Percentiles rank a stretch among this genome's conserved stretches.
phyloP scores from a whole-genome alignment of 1,139 yeast genomes.

The Taiozyma sp. region DNA sequence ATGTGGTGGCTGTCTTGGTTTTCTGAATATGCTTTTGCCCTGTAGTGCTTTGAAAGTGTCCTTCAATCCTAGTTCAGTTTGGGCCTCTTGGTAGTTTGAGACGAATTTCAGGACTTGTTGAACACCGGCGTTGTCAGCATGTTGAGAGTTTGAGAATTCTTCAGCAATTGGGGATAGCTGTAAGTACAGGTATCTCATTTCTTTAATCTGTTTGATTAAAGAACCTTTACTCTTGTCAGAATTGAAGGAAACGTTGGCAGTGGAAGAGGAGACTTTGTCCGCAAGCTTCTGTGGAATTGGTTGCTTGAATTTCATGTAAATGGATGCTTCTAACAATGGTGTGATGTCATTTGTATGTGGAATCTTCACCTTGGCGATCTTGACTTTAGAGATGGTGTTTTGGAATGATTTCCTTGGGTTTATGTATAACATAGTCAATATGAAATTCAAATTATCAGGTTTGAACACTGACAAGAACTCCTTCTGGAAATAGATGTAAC shows the following conservation, averaged over 20 bases:
- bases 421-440: conserved; percentile 17
- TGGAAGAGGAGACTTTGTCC: background rate
- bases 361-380: conserved; percentile 10
- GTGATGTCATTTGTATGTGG: conserved; percentile 10
- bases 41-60: conserved; percentile 16
- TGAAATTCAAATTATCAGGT: conserved; percentile 15
- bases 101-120: conserved; percentile 23
- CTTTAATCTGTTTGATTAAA: conserved; percentile 12
- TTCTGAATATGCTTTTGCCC: conserved; percentile 12
- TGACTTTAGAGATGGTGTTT: conserved; percentile 10
- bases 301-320: conserved; percentile 9
- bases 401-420: conserved; percentile 14
- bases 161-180: conserved; percentile 11
- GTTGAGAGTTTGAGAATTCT: conserved; percentile 4
- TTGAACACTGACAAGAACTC: conserved; percentile 6
- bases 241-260: conserved; percentile 1
- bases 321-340: conserved; percentile 14
- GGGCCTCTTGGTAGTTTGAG: conserved; percentile 19
- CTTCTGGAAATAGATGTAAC: conserved; percentile 17
- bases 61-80: conserved; percentile 16
- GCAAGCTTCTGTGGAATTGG: conserved; percentile 9
- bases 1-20: conserved; percentile 5
- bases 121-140: conserved; percentile 2
- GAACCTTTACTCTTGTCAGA: conserved; percentile 13
- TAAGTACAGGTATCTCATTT: conserved; percentile 21